Conservation (phyloP, 2,329 filamentous ascomycete genomes). For the Aspergillus sp. region DNA sequence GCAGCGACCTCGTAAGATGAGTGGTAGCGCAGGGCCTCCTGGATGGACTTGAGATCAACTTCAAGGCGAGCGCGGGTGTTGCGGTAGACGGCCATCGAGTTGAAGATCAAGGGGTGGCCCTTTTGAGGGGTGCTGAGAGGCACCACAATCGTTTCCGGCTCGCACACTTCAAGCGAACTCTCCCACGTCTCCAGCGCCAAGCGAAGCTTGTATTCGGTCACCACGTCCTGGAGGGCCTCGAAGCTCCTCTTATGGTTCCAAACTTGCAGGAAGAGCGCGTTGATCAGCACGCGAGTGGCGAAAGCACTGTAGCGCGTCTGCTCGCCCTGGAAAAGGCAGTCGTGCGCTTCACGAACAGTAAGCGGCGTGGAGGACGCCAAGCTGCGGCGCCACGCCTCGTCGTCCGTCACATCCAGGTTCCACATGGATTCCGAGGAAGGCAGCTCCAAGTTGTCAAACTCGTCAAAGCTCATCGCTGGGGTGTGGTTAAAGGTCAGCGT, state of each 20-base stretch:
- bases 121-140: slow-evolving; percentile 93
- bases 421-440: slow-evolving; percentile 93
- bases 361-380: slow-evolving; percentile 70
- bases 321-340: slow-evolving; percentile 93
- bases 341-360: slow-evolving; percentile 91
- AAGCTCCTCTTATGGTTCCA: slow-evolving; percentile 99
- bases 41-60: slow-evolving; percentile 92
- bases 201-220: slow-evolving; percentile 96
- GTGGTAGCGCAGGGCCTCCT: slow-evolving; percentile 95
- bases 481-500: slow-evolving; percentile 98
- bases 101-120: slow-evolving; percentile 94
- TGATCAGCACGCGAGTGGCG: slow-evolving; percentile 97
- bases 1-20: slow-evolving; percentile 96
- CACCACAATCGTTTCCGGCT: slow-evolving; percentile 84
- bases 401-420: slow-evolving; percentile 80
- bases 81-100: slow-evolving; percentile 94
- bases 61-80: slow-evolving; percentile 90
- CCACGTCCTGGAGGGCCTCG: slow-evolving; percentile 94
- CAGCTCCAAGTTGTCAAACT: slow-evolving; percentile 89
- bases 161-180: slow-evolving; percentile 89
- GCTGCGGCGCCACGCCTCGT: slow-evolving; percentile 80
- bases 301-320: slow-evolving; percentile 91
- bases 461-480: slow-evolving; percentile 95
- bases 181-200: slow-evolving; percentile 98
- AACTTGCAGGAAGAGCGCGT: slow-evolving; percentile 94